phyloP scores from a whole-genome alignment of 108 stramenopile species.

The Pseudonitzschia multistriata region DNA sequence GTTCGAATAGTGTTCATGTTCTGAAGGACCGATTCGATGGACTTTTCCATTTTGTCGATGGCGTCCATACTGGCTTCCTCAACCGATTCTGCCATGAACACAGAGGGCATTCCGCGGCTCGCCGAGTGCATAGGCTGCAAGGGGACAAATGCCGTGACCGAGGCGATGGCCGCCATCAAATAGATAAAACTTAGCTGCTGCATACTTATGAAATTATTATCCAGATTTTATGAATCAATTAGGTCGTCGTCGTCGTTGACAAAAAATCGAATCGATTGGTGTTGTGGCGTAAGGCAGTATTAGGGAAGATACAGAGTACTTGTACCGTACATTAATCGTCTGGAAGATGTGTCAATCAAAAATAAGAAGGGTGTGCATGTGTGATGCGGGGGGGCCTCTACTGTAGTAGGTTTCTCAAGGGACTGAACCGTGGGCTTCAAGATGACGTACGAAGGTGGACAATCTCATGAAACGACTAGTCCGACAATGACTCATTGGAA shows the following conservation, averaged over 20 bases:
- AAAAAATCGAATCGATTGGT: too few relatives aligned
- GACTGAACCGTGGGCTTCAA: not conserved
- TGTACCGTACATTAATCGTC: too few relatives aligned
- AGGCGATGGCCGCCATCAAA: slow-evolving; percentile 10
- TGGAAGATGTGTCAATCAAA: too few relatives aligned
- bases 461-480: not conserved
- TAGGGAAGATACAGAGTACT: too few relatives aligned
- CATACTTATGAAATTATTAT: slow-evolving; percentile 14
- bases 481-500: too few relatives aligned
- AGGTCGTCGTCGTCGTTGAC: not conserved
- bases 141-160: slow-evolving; percentile 20
- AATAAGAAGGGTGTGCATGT: not conserved
- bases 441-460: not conserved
- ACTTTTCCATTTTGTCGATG: slow-evolving; percentile 87
- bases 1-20: slow-evolving; percentile 88
- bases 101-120: not conserved
- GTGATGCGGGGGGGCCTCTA: not conserved
- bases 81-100: slow-evolving; percentile 30
- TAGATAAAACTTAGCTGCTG: slow-evolving; percentile 6
- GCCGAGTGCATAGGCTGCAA: not conserved
- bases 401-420: too few relatives aligned
- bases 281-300: too few relatives aligned
- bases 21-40: slow-evolving; percentile 61
- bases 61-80: slow-evolving; percentile 57
- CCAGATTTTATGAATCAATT: too few relatives aligned